Percentiles rank a stretch among this genome's conserved stretches.
phyloP scores from a whole-genome alignment of 2,329 filamentous ascomycete genomes.

The Verticillium dahliae region DNA sequence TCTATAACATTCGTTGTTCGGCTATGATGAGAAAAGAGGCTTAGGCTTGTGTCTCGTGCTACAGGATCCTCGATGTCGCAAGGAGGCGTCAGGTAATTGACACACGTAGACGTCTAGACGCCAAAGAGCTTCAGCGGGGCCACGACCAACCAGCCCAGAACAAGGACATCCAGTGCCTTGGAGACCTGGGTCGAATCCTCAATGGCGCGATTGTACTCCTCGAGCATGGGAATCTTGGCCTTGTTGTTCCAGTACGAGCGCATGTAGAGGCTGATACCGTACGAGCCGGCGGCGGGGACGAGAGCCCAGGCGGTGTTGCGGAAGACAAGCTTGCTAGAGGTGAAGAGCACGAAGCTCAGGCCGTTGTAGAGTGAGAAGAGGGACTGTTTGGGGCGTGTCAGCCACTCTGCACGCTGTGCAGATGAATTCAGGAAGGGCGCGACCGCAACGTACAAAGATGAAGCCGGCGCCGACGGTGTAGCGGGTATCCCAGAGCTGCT shows the following conservation, averaged over 20 bases:
- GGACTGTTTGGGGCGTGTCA: constrained; percentile 6
- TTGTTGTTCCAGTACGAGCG: constrained; percentile 19
- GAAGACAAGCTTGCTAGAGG: constrained; percentile 5
- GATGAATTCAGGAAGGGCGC: not conserved
- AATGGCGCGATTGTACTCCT: constrained; percentile 22
- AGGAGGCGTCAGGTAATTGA: too few relatives aligned
- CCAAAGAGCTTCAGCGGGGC: not conserved
- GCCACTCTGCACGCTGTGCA: not conserved
- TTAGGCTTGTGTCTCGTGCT: too few relatives aligned
- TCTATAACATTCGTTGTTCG: too few relatives aligned
- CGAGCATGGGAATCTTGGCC: constrained; percentile 19
- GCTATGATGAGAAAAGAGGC: too few relatives aligned
- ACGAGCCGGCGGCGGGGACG: constrained; percentile 10
- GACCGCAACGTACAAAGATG: constrained; percentile 12
- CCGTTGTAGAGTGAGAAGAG: constrained; percentile 13
- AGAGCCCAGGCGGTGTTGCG: constrained; percentile 13
- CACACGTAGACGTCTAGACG: not conserved
- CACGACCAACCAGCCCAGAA: not conserved
- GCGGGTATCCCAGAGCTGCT: constrained; percentile 18
- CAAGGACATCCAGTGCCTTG: not conserved
- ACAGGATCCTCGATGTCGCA: too few relatives aligned
- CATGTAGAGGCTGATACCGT: constrained; percentile 16
- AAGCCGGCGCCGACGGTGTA: constrained; percentile 21
- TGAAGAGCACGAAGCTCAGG: constrained; percentile 9
- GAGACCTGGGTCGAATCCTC: constrained; percentile 12